These are phyloP conservation scores for Vitis rupestris DNA, from an alignment of 164 flowering plant genomes.

Conservation along the genomic window DNA sequence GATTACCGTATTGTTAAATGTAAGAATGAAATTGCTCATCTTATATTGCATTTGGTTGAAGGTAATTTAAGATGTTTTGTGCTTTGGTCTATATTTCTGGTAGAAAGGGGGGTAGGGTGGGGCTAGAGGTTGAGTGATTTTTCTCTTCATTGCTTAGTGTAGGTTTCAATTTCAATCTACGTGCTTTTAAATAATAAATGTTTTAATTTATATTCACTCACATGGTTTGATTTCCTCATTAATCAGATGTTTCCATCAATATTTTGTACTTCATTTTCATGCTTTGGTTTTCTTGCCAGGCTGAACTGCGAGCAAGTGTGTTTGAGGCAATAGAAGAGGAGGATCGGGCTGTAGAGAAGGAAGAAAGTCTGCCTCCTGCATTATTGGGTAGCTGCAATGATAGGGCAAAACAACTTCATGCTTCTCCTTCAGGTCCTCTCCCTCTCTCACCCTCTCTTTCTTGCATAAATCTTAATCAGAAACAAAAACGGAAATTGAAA, in stretches of 20 bases:
- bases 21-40: no score
- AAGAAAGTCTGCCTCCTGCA: slow-evolving; percentile 85
- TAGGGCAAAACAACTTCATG: slow-evolving; percentile 93
- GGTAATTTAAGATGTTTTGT: no score
- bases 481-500: not conserved
- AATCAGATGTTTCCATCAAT: no score
- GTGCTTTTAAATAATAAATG: no score
- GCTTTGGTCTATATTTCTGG: no score
- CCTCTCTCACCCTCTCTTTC: not conserved
- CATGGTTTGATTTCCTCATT: not conserved
- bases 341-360: slow-evolving; percentile 75
- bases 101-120: no score
- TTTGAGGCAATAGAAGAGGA: slow-evolving; percentile 99
- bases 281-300: slow-evolving; percentile 40
- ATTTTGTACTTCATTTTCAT: not conserved
- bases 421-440: slow-evolving; percentile 85
- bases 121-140: no score
- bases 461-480: not conserved
- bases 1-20: no score
- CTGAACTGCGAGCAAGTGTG: slow-evolving; percentile 96
- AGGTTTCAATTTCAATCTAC: no score
- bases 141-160: no score
- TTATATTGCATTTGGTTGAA: no score
- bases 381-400: slow-evolving; percentile 97
- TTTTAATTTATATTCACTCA: no score